Evolutionary conservation across 345 rosid genomes (phyloP).

Genomic region (Sisymbrium altissimum): DNA sequence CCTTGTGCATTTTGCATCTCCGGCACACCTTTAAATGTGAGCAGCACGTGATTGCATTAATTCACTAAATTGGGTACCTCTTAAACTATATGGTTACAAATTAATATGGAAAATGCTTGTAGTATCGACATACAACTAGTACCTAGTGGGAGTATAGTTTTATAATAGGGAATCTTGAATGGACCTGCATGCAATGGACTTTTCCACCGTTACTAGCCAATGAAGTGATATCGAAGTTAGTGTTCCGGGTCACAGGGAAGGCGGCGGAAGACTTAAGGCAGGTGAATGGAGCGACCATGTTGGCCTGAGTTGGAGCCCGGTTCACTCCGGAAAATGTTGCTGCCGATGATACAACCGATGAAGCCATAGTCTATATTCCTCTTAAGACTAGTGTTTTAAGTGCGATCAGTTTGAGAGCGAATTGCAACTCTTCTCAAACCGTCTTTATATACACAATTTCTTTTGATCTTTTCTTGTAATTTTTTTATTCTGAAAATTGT

Average conservation of each 20-base stretch:
- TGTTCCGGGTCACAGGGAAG: constrained; percentile 34
- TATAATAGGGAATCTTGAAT: neutral
- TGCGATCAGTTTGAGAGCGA: neutral
- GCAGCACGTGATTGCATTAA: neutral
- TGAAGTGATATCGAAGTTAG: constrained; percentile 34
- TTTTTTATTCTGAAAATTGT: neutral
- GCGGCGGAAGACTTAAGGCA: constrained; percentile 36
- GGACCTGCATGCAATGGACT: constrained; percentile 36
- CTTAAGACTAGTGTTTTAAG: neutral
- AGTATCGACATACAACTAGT: neutral
- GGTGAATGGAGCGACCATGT: constrained; percentile 42
- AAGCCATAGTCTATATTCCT: neutral
- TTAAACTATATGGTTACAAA: constrained; percentile 1
- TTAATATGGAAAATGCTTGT: neutral
- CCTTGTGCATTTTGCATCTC: neutral
- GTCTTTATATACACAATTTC: neutral
- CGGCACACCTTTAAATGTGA: neutral
- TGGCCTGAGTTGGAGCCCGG: constrained; percentile 16
- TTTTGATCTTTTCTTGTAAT: neutral
- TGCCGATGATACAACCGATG: neutral
- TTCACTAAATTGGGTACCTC: constrained; percentile 4
- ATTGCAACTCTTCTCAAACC: neutral
- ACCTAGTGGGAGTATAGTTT: neutral
- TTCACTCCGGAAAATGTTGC: neutral
- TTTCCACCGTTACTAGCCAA: constrained; percentile 37